These are phyloP conservation scores for Cymbopogon citratus DNA, from an alignment of 176 grass and related monocot genomes.

Conservation along the genomic window DNA sequence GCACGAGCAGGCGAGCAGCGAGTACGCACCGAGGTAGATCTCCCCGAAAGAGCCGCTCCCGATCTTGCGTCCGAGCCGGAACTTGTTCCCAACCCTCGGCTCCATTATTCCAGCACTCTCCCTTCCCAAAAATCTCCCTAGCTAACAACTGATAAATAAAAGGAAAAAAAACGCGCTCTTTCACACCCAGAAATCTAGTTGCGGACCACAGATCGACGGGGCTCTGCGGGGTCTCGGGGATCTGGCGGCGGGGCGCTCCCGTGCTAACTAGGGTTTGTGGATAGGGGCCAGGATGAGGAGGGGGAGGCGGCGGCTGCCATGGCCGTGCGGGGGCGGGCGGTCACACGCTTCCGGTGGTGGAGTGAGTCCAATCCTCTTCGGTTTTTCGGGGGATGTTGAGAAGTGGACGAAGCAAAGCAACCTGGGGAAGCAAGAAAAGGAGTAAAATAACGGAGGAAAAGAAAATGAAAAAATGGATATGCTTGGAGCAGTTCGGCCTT, in stretches of 20 bases:
- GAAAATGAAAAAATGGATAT: not conserved
- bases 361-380: slow-evolving; percentile 21
- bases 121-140: not conserved
- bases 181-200: slow-evolving; percentile 28
- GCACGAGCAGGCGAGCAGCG: slow-evolving; percentile 19
- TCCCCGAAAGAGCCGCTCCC: slow-evolving; percentile 97
- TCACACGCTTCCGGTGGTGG: slow-evolving; percentile 19
- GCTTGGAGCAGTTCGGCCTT: not conserved
- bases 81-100: slow-evolving; percentile 93
- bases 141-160: not conserved
- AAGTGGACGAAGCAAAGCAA: slow-evolving; percentile 35
- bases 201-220: slow-evolving; percentile 14
- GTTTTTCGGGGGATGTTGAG: slow-evolving; percentile 13
- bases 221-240: not conserved
- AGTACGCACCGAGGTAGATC: slow-evolving; percentile 81
- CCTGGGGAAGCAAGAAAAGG: slow-evolving; percentile 11
- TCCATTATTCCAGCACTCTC: slow-evolving; percentile 47
- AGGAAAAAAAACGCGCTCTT: slow-evolving; percentile 18
- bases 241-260: not conserved
- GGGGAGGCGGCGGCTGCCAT: slow-evolving; percentile 17
- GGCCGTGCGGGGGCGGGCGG: slow-evolving; percentile 20
- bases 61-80: slow-evolving; percentile 94
- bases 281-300: not conserved
- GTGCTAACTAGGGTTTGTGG: slow-evolving; percentile 51
- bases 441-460: not conserved